phyloP scores from a whole-genome alignment of 306 rosid species.

The Dryas drummondii region DNA sequence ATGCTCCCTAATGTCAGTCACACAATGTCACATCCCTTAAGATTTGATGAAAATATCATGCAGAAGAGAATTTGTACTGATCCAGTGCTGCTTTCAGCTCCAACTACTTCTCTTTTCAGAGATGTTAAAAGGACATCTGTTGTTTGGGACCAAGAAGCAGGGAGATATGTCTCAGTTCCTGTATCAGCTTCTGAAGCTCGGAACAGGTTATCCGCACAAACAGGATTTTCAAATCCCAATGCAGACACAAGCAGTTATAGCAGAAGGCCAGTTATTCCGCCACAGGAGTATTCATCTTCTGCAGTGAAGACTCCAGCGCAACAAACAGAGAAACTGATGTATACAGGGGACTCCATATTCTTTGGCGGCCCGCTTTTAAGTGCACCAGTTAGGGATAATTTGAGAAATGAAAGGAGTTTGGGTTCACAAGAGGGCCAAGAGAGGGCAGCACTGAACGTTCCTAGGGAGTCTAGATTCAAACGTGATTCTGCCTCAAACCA shows the following conservation, averaged over 20 bases:
- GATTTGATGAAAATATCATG: slow-evolving; percentile 65
- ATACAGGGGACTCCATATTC: slow-evolving; percentile 93
- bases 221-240: slow-evolving; percentile 49
- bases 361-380: slow-evolving; percentile 87
- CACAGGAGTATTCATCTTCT: slow-evolving; percentile 56
- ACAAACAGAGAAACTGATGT: slow-evolving; percentile 68
- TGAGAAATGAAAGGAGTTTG: slow-evolving; percentile 51
- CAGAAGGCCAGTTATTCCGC: slow-evolving; percentile 52
- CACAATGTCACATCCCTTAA: slow-evolving; percentile 48
- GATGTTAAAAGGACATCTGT: slow-evolving; percentile 91
- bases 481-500: slow-evolving; percentile 83
- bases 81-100: slow-evolving; percentile 59
- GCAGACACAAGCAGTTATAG: slow-evolving; percentile 50
- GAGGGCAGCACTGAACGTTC: slow-evolving; percentile 45
- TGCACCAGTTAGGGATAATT: slow-evolving; percentile 61
- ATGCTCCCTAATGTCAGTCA: slow-evolving; percentile 47
- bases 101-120: slow-evolving; percentile 72
- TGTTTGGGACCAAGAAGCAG: slow-evolving; percentile 99
- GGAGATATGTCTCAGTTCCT: slow-evolving; percentile 90
- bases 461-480: slow-evolving; percentile 71
- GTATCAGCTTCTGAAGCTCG: slow-evolving; percentile 74
- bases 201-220: slow-evolving; percentile 49
- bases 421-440: slow-evolving; percentile 55
- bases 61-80: slow-evolving; percentile 58
- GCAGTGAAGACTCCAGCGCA: slow-evolving; percentile 48